Evolutionary conservation across 108 stramenopile species (phyloP).

Genomic region (Fragilaria crotonensis): DNA sequence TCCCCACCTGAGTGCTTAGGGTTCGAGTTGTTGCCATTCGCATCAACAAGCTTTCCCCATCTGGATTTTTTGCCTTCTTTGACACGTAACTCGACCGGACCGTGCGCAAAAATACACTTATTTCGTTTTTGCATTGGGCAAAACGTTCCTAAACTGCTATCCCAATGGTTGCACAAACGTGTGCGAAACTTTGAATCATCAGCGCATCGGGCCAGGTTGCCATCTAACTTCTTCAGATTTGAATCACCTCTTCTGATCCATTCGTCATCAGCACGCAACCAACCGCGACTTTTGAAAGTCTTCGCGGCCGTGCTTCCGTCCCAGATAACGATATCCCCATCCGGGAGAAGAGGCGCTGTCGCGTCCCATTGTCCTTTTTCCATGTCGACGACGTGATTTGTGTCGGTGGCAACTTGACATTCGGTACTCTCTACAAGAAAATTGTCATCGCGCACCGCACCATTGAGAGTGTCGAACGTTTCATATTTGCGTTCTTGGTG

Average conservation of each 20-base stretch:
- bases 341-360: no score
- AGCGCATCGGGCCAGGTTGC: constrained; percentile 59
- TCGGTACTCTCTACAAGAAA: no score
- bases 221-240: constrained; percentile 53
- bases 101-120: constrained; percentile 96
- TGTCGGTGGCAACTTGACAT: no score
- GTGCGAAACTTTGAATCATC: constrained; percentile 92
- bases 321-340: constrained; percentile 80
- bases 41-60: constrained; percentile 88
- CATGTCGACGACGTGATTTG: no score
- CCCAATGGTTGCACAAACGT: constrained; percentile 91
- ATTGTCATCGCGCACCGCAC: no score
- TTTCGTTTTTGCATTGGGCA: constrained; percentile 89
- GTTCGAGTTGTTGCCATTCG: constrained; percentile 68
- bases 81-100: constrained; percentile 88
- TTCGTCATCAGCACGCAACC: constrained; percentile 79
- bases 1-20: constrained; percentile 85
- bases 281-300: constrained; percentile 67
- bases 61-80: constrained; percentile 84
- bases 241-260: constrained; percentile 56
- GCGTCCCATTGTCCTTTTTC: no score
- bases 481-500: no score
- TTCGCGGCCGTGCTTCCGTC: constrained; percentile 71
- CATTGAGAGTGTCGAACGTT: no score
- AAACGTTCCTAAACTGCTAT: constrained; percentile 55